Base-by-base conservation (phyloP, 2,329 filamentous ascomycete genomes). In the Pyrenophora tritici-repentis region DNA sequence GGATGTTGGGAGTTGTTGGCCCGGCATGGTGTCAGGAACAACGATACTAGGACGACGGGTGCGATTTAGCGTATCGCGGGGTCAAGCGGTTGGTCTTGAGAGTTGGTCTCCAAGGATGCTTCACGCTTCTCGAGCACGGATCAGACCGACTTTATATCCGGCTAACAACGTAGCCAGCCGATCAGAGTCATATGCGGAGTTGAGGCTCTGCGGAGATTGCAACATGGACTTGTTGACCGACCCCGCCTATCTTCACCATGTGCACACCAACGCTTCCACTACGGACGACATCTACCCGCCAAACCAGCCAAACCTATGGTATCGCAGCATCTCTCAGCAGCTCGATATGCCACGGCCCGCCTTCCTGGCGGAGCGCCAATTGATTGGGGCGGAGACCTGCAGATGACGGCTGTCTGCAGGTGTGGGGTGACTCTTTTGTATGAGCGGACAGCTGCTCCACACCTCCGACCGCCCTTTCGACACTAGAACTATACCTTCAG, bases 121-220 rank as follows among this genome's bases (percentile, higher is more conserved):
- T 9, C 13, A 45, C 42, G 2, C 13, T 10, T 45, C 20, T 24
- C n/a, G 17, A n/a, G 12, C 14, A 26, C 31, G 29, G 20, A 32
- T 16, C 34, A 29, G 7, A 29, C 13, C 26, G 14, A 20, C 42
- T 36, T 39, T 50, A 29, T 54, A 42, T 38, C 17, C 9, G 18
- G 12, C 24, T 26, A 13, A 35, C 3, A 12, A 16, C 2, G 10
- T 13, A 42, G 29, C 12, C 8, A 13, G 31, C 17, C 33, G 12
- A 44, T 26, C 18, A 12, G 32, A 42, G 20, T 12, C 22, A 22
- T 18, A 9, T 29, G 31, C 14, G 13, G 12, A 38, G 17, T 42
- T 55, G 57, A 51, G 51, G 51, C 55, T 60, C 55, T 58, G 55
- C 55, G 22, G 37, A 39, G 33, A 47, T 54, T 24, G 33, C 42